Evolutionary conservation across 2,329 filamentous ascomycete species (phyloP).

Genomic region (Colletotrichum limetticola): DNA sequence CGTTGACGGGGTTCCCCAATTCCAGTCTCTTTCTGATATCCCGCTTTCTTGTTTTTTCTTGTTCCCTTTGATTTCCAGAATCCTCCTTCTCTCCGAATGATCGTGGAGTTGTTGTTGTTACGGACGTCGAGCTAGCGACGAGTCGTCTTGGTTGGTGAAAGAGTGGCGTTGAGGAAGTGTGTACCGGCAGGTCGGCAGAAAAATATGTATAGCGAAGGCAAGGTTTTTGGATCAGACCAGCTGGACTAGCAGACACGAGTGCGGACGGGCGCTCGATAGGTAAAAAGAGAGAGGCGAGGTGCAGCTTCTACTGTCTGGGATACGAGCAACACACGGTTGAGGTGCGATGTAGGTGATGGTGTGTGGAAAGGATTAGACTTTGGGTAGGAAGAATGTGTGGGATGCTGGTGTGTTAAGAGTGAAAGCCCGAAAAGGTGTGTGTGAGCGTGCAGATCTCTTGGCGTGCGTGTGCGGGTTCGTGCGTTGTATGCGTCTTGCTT

Average conservation of each 20-base stretch:
- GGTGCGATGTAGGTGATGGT: not conserved
- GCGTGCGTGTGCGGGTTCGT: slow-evolving; percentile 23
- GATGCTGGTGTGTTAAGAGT: slow-evolving; percentile 24
- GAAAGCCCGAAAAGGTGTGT: not conserved
- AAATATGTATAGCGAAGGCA: slow-evolving; percentile 18
- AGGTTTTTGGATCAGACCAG: slow-evolving; percentile 23
- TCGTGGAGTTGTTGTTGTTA: not conserved
- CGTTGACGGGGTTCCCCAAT: not conserved
- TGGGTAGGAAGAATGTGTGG: not conserved
- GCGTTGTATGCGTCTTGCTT: not conserved
- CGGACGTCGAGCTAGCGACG: slow-evolving; percentile 27
- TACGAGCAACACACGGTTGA: not conserved
- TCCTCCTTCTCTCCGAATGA: not conserved
- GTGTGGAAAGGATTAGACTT: not conserved
- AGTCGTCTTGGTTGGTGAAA: not conserved
- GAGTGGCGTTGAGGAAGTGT: not conserved
- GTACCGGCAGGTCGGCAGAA: not conserved
- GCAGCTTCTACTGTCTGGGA: not conserved
- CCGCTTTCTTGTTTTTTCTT: not conserved
- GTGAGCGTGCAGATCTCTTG: slow-evolving; percentile 27
- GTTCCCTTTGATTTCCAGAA: not conserved
- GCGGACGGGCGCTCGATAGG: slow-evolving; percentile 8
- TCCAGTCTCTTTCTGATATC: slow-evolving; percentile 22
- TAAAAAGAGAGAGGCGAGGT: slow-evolving; percentile 4
- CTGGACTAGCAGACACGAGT: not conserved